Conservation (phyloP, 2,329 filamentous ascomycete genomes). For the Xylaria sp. region DNA sequence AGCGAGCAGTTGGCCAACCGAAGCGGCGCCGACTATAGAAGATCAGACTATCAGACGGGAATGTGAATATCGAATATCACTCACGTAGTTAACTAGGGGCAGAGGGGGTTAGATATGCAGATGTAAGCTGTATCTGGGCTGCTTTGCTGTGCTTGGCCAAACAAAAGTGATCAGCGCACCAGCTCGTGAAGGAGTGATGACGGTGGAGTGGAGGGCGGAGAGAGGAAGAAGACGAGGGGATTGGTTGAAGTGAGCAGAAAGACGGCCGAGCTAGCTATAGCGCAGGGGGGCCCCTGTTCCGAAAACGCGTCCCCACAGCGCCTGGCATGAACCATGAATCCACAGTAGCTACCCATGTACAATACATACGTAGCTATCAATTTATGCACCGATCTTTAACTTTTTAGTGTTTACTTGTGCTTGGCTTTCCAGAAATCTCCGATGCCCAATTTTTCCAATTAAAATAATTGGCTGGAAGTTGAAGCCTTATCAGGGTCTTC, state of each 20-base stretch:
- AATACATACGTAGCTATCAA: background rate
- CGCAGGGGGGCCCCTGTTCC: background rate
- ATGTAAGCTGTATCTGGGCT: background rate
- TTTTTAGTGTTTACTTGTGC: background rate
- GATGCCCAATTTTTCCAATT: background rate
- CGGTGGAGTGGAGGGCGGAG: constrained; percentile 2
- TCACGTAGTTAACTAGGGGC: background rate
- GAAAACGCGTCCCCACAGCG: background rate
- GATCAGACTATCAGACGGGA: background rate
- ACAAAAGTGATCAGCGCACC: background rate
- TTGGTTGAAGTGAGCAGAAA: constrained; percentile 1
- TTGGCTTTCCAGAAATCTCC: background rate
- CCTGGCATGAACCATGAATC: background rate
- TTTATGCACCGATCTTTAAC: background rate
- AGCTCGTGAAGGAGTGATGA: constrained; percentile 3
- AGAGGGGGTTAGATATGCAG: background rate
- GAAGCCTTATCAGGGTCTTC: background rate
- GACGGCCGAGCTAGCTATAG: background rate
- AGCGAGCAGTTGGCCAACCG: constrained; percentile 14
- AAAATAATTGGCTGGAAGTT: background rate
- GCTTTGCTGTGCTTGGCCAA: background rate
- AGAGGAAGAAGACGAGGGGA: background rate
- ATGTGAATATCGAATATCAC: background rate
- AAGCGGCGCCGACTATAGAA: background rate
- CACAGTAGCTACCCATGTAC: background rate